phyloP scores from a whole-genome alignment of 1,284 basidiomycete genomes.

The Malassezia pachydermatis region DNA sequence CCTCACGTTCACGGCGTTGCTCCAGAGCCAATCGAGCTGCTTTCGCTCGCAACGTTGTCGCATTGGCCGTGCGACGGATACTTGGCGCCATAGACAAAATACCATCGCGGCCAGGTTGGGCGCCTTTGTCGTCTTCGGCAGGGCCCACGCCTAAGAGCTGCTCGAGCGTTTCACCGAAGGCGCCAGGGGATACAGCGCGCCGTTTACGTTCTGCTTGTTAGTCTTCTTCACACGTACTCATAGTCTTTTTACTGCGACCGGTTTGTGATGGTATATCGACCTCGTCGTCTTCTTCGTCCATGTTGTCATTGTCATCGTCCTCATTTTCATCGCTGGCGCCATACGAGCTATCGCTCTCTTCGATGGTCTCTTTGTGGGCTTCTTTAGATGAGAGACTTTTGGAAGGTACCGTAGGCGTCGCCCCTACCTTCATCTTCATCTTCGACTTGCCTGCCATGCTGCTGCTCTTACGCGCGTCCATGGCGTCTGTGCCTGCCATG shows the following conservation, averaged over 20 bases:
- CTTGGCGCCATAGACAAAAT: constrained; percentile 45
- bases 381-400: too few species aligned
- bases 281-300: constrained; percentile 18
- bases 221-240: constrained; percentile 19
- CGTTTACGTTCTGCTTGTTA: constrained; percentile 33
- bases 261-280: constrained; percentile 14
- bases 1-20: constrained; percentile 34
- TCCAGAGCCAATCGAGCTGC: constrained; percentile 38
- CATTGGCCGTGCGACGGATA: constrained; percentile 32
- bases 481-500: neutral
- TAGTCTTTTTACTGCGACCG: constrained; percentile 30
- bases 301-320: constrained; percentile 9
- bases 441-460: constrained; percentile 14
- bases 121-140: constrained; percentile 12
- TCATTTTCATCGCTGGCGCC: constrained; percentile 4
- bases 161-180: constrained; percentile 37
- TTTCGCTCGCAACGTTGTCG: constrained; percentile 32
- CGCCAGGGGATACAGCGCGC: constrained; percentile 36
- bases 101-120: constrained; percentile 2
- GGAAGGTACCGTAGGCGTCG: too few species aligned
- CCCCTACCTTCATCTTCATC: neutral
- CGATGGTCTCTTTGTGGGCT: neutral
- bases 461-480: neutral
- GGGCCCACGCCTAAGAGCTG: constrained; percentile 29
- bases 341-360: constrained; percentile 5